phyloP scores from a whole-genome alignment of 371 early-diverging fungal species.

The Zychaea mexicana region DNA sequence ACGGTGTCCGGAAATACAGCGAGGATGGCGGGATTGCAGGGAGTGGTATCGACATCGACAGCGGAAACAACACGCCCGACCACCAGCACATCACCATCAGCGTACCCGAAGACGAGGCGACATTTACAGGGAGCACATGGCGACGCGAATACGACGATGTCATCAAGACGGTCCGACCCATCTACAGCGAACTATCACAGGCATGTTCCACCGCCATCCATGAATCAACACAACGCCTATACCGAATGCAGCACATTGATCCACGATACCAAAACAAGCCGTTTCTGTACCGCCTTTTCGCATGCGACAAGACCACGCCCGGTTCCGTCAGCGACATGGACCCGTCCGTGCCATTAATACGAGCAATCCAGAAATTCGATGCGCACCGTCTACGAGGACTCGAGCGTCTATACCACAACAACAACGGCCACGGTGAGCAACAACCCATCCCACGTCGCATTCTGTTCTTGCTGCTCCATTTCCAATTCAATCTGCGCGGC shows the following conservation, averaged over 20 bases:
- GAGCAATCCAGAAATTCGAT: slow-evolving; percentile 39
- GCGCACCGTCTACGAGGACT: slow-evolving; percentile 34
- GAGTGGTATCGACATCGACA: neutral
- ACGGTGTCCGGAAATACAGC: neutral
- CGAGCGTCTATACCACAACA: slow-evolving; percentile 24
- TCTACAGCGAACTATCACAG: slow-evolving; percentile 31
- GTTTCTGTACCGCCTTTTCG: slow-evolving; percentile 26
- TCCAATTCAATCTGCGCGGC: slow-evolving; percentile 44
- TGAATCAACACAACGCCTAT: slow-evolving; percentile 31
- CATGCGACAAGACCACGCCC: neutral
- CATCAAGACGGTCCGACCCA: slow-evolving; percentile 11
- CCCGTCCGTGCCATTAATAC: slow-evolving; percentile 29
- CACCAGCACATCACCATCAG: slow-evolving; percentile 6
- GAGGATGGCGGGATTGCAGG: neutral
- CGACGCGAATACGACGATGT: slow-evolving; percentile 17
- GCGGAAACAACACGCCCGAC: neutral
- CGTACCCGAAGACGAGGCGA: neutral
- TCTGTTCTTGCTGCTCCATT: slow-evolving; percentile 39
- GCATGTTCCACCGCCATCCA: slow-evolving; percentile 38
- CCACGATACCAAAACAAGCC: slow-evolving; percentile 37
- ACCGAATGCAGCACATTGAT: slow-evolving; percentile 36
- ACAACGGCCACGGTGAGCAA: neutral
- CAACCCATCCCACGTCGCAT: slow-evolving; percentile 31
- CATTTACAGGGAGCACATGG: slow-evolving; percentile 13
- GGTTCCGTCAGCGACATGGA: slow-evolving; percentile 12